Evolutionary conservation across 2,329 filamentous ascomycete genomes (phyloP), one percentile per base, ranked within the genome.

Genomic region (Aspergillus piperis): DNA sequence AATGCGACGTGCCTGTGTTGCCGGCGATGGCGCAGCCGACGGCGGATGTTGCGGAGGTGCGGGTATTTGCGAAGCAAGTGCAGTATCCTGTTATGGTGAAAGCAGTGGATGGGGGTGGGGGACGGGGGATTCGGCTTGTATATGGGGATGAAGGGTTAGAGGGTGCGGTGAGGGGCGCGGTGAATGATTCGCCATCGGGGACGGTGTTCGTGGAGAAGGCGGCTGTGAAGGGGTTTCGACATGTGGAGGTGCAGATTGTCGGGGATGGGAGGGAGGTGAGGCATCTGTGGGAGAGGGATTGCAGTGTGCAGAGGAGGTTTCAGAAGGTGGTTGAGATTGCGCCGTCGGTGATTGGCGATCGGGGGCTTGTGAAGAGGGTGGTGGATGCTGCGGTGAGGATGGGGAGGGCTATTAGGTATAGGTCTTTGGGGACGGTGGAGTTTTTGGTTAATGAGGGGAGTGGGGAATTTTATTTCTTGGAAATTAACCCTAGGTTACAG

Each of bases 21-120:
- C 78, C 80, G 25, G 83, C 83, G 3, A 74, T 84, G 58, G 71
- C 68, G 4, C 72, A 67, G 0, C 76, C 83, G 0, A 84, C 82
- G 0, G 74, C 71, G 8, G 71, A 70, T 15, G 64, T 81, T 1
- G 72, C 77, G 25, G 75, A 80, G 5, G 78, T 85, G 4, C 69
- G 72, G 3, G 47, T 57, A 0, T 93, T 93, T 67, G 92, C 90
- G 72, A 81, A 69, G 2, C 51, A 73, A 21, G 75, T 79, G 13
- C 82, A 83, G 1, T 82, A 81, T 48, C 84, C 84, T 0, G 76
- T 87, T 47, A 86, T 87, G 82, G 75, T 88, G 48, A 88, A 88
- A 67, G 86, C 86, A n/a, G 83, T 87, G 3, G 86, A 87, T 69
- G 85, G 85, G 1, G 86, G 86, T 13, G 86, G 85, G 2, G 86